phyloP scores from a whole-genome alignment of 495 filamentous ascomycete genomes.

The Penicillium atrosanguineum region DNA sequence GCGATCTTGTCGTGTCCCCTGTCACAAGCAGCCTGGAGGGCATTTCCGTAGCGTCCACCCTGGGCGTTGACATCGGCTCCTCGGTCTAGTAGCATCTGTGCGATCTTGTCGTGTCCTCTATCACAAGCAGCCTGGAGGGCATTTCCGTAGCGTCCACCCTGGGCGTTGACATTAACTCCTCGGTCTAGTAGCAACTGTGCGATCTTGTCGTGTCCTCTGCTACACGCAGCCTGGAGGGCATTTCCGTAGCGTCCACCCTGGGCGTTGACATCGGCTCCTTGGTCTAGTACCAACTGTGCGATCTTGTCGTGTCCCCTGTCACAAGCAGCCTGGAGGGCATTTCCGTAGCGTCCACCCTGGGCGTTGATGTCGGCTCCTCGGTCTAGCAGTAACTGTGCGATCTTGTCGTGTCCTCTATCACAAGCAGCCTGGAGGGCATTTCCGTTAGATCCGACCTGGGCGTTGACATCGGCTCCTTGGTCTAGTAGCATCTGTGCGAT shows the following conservation, averaged over 20 bases:
- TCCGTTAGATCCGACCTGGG: neutral
- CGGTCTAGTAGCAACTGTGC: neutral
- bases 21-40: too few relatives aligned
- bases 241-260: neutral
- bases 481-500: neutral
- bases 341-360: neutral
- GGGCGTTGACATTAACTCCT: too few relatives aligned
- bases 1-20: too few relatives aligned
- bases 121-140: too few relatives aligned
- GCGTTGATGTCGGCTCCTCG: too few relatives aligned
- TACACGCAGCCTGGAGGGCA: neutral
- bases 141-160: too few relatives aligned
- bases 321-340: neutral
- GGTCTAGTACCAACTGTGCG: neutral
- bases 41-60: too few relatives aligned
- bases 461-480: neutral
- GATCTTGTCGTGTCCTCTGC: neutral
- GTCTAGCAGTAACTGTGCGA: neutral
- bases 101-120: too few relatives aligned
- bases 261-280: conserved; percentile 3
- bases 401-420: neutral
- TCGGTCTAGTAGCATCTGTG: too few relatives aligned
- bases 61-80: too few relatives aligned
- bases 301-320: neutral
- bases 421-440: conserved; percentile 1